Conservation (phyloP, 1,284 basidiomycete genomes). For the Ganoderma meredithae region DNA sequence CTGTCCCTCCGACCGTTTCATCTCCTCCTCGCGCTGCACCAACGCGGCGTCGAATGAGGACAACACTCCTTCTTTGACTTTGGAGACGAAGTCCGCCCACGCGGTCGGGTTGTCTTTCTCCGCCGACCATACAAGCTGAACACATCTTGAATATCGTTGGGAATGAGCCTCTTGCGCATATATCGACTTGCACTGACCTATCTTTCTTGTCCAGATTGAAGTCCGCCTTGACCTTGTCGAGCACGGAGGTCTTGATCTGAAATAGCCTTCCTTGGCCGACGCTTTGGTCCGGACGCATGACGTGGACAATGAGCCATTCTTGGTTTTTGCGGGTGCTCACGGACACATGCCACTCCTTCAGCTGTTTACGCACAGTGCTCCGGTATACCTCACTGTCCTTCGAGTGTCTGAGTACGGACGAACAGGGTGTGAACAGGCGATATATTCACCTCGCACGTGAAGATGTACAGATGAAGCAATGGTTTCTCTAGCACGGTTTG, state of each 20-base stretch:
- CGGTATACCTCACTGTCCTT: slow-evolving; percentile 91
- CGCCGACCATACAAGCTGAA: slow-evolving; percentile 77
- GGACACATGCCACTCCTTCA: slow-evolving; percentile 88
- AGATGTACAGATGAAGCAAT: slow-evolving; percentile 85
- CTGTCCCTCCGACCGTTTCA: slow-evolving; percentile 86
- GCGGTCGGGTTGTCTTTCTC: slow-evolving; percentile 79
- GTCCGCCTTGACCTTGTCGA: slow-evolving; percentile 93
- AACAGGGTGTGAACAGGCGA: neutral
- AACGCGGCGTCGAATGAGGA: slow-evolving; percentile 85
- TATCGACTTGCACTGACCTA: slow-evolving; percentile 58
- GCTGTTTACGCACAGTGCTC: slow-evolving; percentile 79
- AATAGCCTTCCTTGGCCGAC: slow-evolving; percentile 74
- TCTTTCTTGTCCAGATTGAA: slow-evolving; percentile 93
- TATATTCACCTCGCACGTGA: slow-evolving; percentile 81
- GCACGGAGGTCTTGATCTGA: slow-evolving; percentile 81
- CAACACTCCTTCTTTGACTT: slow-evolving; percentile 89
- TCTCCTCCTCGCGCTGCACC: slow-evolving; percentile 84
- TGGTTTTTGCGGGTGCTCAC: slow-evolving; percentile 79
- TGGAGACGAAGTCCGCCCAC: slow-evolving; percentile 90
- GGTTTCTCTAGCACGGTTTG: slow-evolving; percentile 86
- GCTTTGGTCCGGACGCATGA: slow-evolving; percentile 75
- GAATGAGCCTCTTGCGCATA: slow-evolving; percentile 8
- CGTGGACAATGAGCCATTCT: slow-evolving; percentile 90
- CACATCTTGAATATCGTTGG: slow-evolving; percentile 59
- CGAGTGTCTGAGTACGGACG: slow-evolving; percentile 22